These are phyloP conservation scores for Coemansia interrupta DNA, from an alignment of 192 early-diverging fungal species.

Conservation along the genomic window DNA sequence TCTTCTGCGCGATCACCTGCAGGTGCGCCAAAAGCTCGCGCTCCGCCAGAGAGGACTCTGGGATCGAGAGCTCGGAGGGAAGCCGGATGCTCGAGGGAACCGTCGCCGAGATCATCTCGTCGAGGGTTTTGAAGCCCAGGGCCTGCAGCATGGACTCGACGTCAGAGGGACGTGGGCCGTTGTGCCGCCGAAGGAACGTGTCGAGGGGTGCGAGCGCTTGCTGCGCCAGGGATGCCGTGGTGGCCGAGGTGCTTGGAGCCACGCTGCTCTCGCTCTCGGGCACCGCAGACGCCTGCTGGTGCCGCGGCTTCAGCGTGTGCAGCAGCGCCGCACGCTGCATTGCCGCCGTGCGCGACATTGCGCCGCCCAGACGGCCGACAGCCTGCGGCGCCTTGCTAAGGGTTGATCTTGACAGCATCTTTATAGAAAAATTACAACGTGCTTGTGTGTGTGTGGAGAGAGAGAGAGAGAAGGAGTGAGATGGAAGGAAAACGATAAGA, in stretches of 20 bases:
- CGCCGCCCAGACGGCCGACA: slow-evolving; percentile 15
- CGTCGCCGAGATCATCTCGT: slow-evolving; percentile 77
- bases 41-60: slow-evolving; percentile 73
- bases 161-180: slow-evolving; percentile 75
- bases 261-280: neutral
- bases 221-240: slow-evolving; percentile 13
- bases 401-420: slow-evolving; percentile 47
- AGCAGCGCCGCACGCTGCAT: slow-evolving; percentile 39
- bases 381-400: slow-evolving; percentile 37
- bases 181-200: slow-evolving; percentile 82
- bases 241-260: neutral
- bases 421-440: slow-evolving; percentile 6
- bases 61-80: slow-evolving; percentile 66
- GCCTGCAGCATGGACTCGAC: slow-evolving; percentile 77
- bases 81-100: slow-evolving; percentile 81
- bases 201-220: slow-evolving; percentile 55
- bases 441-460: no score
- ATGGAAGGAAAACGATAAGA: no score
- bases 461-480: no score
- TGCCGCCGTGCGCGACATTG: slow-evolving; percentile 14
- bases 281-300: slow-evolving; percentile 36
- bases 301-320: slow-evolving; percentile 46
- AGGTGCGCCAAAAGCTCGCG: slow-evolving; percentile 80
- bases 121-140: slow-evolving; percentile 74
- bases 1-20: slow-evolving; percentile 81